phyloP scores from a whole-genome alignment of 2,329 filamentous ascomycete genomes.

The Catunica adiposa region DNA sequence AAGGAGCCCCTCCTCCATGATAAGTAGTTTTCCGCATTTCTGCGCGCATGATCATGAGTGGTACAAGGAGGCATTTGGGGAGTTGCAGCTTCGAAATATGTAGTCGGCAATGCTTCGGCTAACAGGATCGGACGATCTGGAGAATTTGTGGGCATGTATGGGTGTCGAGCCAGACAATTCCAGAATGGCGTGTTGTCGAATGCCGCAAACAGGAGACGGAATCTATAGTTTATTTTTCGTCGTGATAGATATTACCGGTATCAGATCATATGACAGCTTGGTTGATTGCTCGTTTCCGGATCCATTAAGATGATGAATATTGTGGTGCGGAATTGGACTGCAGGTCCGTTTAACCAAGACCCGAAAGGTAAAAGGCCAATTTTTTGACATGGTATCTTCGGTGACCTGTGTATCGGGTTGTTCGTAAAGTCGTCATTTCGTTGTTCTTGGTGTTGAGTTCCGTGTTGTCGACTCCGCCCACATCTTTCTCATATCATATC shows the following conservation, averaged over 20 bases:
- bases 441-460: neutral
- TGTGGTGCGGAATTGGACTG: too few relatives aligned
- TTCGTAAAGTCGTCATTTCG: neutral
- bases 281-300: too few relatives aligned
- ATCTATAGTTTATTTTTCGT: too few relatives aligned
- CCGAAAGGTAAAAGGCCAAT: neutral
- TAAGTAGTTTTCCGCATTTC: neutral
- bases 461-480: neutral
- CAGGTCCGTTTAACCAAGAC: too few relatives aligned
- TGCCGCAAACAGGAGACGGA: too few relatives aligned
- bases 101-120: constrained; percentile 2
- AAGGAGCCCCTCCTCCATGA: too few relatives aligned
- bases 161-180: neutral
- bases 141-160: neutral
- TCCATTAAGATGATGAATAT: too few relatives aligned
- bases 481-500: neutral
- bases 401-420: neutral
- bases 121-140: constrained; percentile 4
- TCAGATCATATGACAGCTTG: too few relatives aligned
- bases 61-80: neutral
- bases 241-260: too few relatives aligned
- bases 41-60: neutral
- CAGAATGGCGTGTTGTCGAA: neutral
- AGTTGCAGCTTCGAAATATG: neutral
- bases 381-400: neutral